These are phyloP conservation scores for Lodderomyces elongisporus DNA, from an alignment of 1,139 yeast genomes.

Conservation along the genomic window DNA sequence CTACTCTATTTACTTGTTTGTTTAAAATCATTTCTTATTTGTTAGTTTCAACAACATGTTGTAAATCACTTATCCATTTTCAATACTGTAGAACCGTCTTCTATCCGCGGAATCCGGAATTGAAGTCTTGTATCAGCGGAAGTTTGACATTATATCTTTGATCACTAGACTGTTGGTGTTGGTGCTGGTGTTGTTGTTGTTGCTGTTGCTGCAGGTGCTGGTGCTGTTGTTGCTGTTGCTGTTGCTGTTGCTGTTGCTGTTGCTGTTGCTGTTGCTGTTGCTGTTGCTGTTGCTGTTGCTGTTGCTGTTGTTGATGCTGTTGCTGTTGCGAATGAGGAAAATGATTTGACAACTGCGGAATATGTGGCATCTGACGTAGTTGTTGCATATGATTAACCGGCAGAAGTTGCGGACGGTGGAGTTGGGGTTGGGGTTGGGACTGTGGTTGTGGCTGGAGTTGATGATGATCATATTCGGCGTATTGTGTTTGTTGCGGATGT, in stretches of 20 bases:
- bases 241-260: background rate
- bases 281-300: background rate
- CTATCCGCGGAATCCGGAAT: slow-evolving; percentile 4
- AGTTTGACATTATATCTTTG: slow-evolving; percentile 4
- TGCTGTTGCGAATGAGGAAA: no score
- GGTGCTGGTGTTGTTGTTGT: background rate
- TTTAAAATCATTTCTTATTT: no score
- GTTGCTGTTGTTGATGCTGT: no score
- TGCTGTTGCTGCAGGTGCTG: background rate
- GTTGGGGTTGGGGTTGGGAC: background rate
- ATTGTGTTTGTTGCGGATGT: background rate
- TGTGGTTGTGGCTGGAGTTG: background rate
- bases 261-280: background rate
- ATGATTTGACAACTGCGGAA: no score
- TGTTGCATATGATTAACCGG: no score
- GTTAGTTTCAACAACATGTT: no score
- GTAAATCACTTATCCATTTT: no score
- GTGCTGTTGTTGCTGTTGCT: background rate
- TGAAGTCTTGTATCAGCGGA: slow-evolving; percentile 13
- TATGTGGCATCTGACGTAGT: no score
- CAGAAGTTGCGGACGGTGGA: no score
- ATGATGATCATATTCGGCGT: background rate
- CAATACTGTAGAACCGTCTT: no score
- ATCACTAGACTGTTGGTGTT: background rate
- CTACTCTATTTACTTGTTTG: no score